Evolutionary conservation across 2,329 filamentous ascomycete species (phyloP), one percentile per base, ranked within the genome.

Genomic region (Apiospora saccharicola): DNA sequence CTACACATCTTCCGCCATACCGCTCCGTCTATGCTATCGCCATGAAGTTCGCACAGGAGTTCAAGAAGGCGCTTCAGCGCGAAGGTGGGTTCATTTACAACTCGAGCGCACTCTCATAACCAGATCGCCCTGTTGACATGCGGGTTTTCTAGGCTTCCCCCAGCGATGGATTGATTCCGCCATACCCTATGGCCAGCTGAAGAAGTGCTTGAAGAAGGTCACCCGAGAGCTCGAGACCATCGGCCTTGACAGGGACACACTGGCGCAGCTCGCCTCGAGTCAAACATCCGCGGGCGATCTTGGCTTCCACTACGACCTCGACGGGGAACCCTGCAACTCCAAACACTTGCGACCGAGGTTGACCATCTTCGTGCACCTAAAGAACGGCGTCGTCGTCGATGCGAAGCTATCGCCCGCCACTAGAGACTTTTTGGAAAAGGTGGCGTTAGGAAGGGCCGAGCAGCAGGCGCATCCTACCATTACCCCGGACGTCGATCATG

Each of bases 1-100:
- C 67, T 24, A 69, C 34, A 47, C 30, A 41, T 69, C 19, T 49
- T 37, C 68, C 44, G 12, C 68, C 44, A n/a, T 10, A 30, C 67
- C 67, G 24, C 41, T 44, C 43, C 47, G 5, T 70, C 16, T 44
- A 19, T 24, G 30, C 34, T 16, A 24, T 34, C 46, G n/a, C 26
- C 53, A 97, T 97, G 94, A 97, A 97, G 86, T 97, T 97, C 82
- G 94, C 91, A 41, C 93, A 93, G 80, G 89, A 91, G 78, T 96
- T 94, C 80, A 90, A 91, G 79, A 89, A 92, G 77, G 88, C 89
- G 69, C 87, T 97, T 74, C 86, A 89, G 74, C 88, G 86, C 75
- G 92, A 94, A 81, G 84, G 86, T 86, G 75, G 68, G 76, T 75
- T 49, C 46, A 37, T 30, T 30, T 8, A 41, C 14, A 16, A n/a